Conservation (phyloP, 1,139 yeast genomes). For the Yamadazyma conglobata region DNA sequence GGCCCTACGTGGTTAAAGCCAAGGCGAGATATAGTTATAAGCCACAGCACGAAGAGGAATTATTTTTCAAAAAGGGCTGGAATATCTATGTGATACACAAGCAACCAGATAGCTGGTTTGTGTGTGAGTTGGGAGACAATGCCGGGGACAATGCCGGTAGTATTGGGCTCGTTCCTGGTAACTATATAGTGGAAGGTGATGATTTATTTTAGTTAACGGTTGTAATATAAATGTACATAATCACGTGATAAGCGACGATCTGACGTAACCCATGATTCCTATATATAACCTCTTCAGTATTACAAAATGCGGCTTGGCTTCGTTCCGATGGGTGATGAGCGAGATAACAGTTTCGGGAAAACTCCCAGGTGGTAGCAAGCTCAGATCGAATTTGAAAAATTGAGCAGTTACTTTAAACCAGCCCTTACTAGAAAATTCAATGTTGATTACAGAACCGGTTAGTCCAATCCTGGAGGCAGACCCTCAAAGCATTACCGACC, state of each 20-base stretch:
- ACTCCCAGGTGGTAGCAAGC: too few relatives aligned
- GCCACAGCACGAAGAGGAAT: slow-evolving; percentile 78
- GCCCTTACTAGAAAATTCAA: too few relatives aligned
- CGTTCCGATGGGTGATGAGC: too few relatives aligned
- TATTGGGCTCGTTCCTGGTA: slow-evolving; percentile 81
- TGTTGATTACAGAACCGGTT: slow-evolving; percentile 13
- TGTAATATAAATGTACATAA: too few relatives aligned
- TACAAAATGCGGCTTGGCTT: too few relatives aligned
- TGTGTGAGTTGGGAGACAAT: slow-evolving; percentile 64
- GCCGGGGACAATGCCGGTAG: slow-evolving; percentile 42
- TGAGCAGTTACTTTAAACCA: too few relatives aligned
- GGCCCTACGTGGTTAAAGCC: slow-evolving; percentile 56
- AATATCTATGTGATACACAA: slow-evolving; percentile 63
- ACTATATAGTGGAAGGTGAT: slow-evolving; percentile 47
- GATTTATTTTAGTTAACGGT: slow-evolving; percentile 21
- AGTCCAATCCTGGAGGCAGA: slow-evolving; percentile 15
- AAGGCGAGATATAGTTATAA: slow-evolving; percentile 69
- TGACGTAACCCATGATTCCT: too few relatives aligned
- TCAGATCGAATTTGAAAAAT: too few relatives aligned
- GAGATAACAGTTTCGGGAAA: too few relatives aligned
- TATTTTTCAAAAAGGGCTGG: slow-evolving; percentile 72
- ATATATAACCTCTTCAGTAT: too few relatives aligned
- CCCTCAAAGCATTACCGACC: slow-evolving; percentile 26
- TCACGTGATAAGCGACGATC: too few relatives aligned
- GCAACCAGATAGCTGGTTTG: slow-evolving; percentile 92